A percentile compares a stretch with the other conserved stretches of the same genome.
Evolutionary conservation across 345 rosid species (phyloP).

Genomic region (Salix dunnii): DNA sequence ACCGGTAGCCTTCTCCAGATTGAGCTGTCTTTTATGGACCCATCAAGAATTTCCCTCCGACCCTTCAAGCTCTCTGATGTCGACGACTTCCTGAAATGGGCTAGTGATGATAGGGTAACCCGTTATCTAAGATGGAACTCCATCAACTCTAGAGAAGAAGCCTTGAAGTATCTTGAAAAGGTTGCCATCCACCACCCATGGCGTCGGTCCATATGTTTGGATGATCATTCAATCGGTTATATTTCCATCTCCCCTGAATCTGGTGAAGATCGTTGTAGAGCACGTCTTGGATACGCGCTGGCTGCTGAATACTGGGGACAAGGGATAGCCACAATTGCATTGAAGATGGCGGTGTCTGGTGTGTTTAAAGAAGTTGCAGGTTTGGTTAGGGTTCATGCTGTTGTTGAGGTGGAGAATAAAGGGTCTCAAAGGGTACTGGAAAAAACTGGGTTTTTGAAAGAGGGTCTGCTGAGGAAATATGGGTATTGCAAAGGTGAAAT

Average conservation of each 20-base stretch:
- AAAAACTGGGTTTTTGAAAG: slow-evolving; percentile 57
- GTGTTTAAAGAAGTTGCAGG: slow-evolving; percentile 33
- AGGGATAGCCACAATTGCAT: slow-evolving; percentile 35
- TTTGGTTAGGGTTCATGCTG: slow-evolving; percentile 56
- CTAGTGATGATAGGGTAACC: slow-evolving; percentile 41
- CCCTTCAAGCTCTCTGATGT: slow-evolving; percentile 43
- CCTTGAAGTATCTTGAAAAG: slow-evolving; percentile 23
- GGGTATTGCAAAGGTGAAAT: slow-evolving; percentile 43
- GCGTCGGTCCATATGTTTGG: slow-evolving; percentile 49
- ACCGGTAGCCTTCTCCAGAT: background rate
- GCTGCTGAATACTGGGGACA: slow-evolving; percentile 43
- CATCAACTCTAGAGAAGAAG: slow-evolving; percentile 37
- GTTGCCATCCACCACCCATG: slow-evolving; percentile 42
- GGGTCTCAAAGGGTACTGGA: slow-evolving; percentile 58
- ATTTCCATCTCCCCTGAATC: slow-evolving; percentile 35
- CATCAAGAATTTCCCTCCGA: slow-evolving; percentile 42
- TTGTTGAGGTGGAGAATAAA: slow-evolving; percentile 47
- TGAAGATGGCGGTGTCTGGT: slow-evolving; percentile 33
- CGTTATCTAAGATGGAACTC: slow-evolving; percentile 44
- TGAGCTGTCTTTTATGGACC: background rate
- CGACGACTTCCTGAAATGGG: slow-evolving; percentile 50
- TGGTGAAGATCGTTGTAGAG: slow-evolving; percentile 37
- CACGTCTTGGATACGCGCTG: slow-evolving; percentile 36
- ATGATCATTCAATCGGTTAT: slow-evolving; percentile 40
- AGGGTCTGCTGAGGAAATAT: slow-evolving; percentile 60